phyloP scores from a whole-genome alignment of 2,329 filamentous ascomycete genomes.

The Monosporascus sp. region DNA sequence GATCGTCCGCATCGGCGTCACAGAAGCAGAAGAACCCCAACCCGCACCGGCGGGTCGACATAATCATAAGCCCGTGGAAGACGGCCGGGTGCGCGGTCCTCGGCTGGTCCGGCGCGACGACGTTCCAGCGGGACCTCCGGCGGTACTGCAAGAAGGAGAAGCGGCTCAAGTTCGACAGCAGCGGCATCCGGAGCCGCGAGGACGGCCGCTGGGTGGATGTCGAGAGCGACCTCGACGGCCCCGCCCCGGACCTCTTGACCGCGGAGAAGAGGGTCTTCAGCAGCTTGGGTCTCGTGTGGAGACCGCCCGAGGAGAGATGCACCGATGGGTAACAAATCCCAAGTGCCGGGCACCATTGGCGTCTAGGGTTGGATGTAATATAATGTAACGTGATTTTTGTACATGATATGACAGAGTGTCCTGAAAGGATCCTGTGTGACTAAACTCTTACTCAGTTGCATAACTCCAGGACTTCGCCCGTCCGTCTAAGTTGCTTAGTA shows the following conservation, averaged over 20 bases:
- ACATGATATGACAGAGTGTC: too few species aligned
- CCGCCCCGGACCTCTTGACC: conserved; percentile 59
- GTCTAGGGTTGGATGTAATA: too few species aligned
- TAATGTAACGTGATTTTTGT: too few species aligned
- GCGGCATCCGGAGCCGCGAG: conserved; percentile 65
- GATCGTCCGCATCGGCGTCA: conserved; percentile 28
- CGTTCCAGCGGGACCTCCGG: conserved; percentile 81
- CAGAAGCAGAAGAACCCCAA: conserved; percentile 56
- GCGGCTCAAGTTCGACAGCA: conserved; percentile 84
- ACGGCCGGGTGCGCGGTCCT: conserved; percentile 83
- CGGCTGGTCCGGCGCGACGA: conserved; percentile 85
- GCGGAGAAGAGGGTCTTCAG: conserved; percentile 80
- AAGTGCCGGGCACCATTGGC: too few species aligned
- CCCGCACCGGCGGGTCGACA: conserved; percentile 80
- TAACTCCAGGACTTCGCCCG: too few species aligned
- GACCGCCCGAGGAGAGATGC: conserved; percentile 61
- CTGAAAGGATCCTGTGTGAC: too few species aligned
- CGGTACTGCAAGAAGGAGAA: conserved; percentile 69
- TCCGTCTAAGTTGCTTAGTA: too few species aligned
- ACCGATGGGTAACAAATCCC: conserved; percentile 33
- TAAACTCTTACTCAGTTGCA: too few species aligned
- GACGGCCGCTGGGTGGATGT: conserved; percentile 65
- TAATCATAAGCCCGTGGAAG: conserved; percentile 84
- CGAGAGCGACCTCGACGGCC: conserved; percentile 45
- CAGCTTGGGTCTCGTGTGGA: conserved; percentile 65